phyloP scores from a whole-genome alignment of 192 early-diverging fungal genomes.

The Pecoramyces ruminantium region DNA sequence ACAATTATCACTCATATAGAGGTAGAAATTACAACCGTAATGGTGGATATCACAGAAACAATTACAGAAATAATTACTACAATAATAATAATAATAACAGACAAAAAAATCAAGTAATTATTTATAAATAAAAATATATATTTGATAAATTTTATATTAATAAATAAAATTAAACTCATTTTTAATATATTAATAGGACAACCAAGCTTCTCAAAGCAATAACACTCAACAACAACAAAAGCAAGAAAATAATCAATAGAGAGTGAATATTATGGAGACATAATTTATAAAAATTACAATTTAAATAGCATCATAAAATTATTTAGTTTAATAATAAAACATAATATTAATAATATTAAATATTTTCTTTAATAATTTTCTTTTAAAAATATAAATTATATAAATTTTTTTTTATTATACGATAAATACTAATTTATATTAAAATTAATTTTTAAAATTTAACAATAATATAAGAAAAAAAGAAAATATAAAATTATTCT shows the following conservation, averaged over 20 bases:
- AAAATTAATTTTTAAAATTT: no score
- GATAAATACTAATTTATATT: no score
- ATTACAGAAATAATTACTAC: conserved; percentile 8
- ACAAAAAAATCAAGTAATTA: background rate
- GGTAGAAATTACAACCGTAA: conserved; percentile 5
- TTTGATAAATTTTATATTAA: background rate
- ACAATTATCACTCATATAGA: background rate
- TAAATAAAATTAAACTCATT: conserved; percentile 1
- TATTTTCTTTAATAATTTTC: no score
- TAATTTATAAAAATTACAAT: background rate
- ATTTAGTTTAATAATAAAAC: no score
- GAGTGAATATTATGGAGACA: background rate
- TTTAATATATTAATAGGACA: background rate
- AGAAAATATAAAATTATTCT: no score
- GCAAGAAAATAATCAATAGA: background rate
- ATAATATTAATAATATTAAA: no score
- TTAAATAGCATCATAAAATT: background rate
- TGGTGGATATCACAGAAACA: conserved; percentile 2
- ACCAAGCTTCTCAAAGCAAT: conserved; percentile 28
- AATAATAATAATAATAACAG: background rate
- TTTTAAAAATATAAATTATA: no score
- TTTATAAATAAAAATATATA: background rate
- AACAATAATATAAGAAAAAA: no score
- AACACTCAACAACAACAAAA: conserved; percentile 8
- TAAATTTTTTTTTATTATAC: no score